A percentile compares a stretch with the other conserved stretches of the same genome.
Conservation (phyloP, 495 filamentous ascomycete genomes). For the Xylaria telfairii region DNA sequence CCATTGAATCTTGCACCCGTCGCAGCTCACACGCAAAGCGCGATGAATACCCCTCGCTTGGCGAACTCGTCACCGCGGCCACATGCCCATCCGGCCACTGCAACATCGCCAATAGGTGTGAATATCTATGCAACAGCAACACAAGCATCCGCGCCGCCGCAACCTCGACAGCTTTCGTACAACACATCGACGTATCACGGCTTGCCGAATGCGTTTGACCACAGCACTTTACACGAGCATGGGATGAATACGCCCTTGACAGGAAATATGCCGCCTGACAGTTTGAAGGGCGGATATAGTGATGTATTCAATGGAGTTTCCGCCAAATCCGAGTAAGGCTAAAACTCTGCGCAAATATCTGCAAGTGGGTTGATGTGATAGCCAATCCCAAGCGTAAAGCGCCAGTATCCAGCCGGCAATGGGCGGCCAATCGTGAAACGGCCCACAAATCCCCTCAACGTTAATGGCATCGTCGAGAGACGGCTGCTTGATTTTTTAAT, state of each 20-base stretch:
- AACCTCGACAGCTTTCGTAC: conserved; percentile 39
- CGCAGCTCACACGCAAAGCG: conserved; percentile 33
- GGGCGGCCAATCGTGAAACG: conserved; percentile 14
- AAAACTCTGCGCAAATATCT: conserved; percentile 1
- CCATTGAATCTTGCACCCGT: conserved; percentile 41
- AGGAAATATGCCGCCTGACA: conserved; percentile 39
- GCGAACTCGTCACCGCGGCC: conserved; percentile 39
- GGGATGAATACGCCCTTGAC: conserved; percentile 37
- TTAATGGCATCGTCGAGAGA: background rate
- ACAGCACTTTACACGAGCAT: conserved; percentile 39
- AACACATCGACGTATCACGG: conserved; percentile 37
- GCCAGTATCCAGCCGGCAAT: conserved; percentile 10
- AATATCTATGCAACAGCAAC: conserved; percentile 42
- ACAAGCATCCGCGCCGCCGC: conserved; percentile 38
- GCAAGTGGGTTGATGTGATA: conserved; percentile 15
- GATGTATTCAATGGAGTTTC: conserved; percentile 23
- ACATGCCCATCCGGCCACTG: conserved; percentile 32
- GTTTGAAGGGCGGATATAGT: conserved; percentile 35
- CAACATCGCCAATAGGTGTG: conserved; percentile 40
- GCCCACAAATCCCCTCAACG: conserved; percentile 11
- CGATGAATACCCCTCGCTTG: conserved; percentile 37
- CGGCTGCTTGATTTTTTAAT: conserved; percentile 10
- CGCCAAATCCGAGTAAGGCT: conserved; percentile 23
- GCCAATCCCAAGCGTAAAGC: conserved; percentile 1
- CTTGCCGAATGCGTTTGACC: conserved; percentile 39